Evolutionary conservation across 768 basidiomycete genomes (phyloP).

Genomic region (Tricholoma furcatifolium): DNA sequence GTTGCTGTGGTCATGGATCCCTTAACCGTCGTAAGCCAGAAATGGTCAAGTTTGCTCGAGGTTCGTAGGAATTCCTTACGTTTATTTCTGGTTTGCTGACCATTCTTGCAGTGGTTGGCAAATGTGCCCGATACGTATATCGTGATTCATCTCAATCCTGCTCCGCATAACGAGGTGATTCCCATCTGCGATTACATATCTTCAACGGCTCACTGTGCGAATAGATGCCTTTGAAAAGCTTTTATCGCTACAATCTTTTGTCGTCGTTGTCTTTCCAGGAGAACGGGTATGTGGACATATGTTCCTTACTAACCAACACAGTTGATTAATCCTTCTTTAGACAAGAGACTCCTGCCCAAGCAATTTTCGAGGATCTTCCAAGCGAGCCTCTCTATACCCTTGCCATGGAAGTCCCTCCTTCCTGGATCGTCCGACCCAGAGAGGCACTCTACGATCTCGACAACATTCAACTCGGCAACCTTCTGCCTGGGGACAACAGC

Average conservation of each 20-base stretch:
- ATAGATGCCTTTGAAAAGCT: conserved; percentile 87
- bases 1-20: conserved; percentile 82
- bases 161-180: conserved; percentile 62
- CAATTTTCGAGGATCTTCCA: conserved; percentile 73
- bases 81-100: not conserved
- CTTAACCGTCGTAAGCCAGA: conserved; percentile 79
- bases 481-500: conserved; percentile 59
- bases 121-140: conserved; percentile 64
- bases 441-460: conserved; percentile 92
- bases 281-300: conserved; percentile 54
- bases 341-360: conserved; percentile 53
- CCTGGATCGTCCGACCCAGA: conserved; percentile 92
- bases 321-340: conserved; percentile 30
- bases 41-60: conserved; percentile 78
- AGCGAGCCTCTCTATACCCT: conserved; percentile 89
- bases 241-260: conserved; percentile 79
- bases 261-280: conserved; percentile 61
- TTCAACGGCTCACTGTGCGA: not conserved
- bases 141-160: conserved; percentile 80
- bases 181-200: not conserved
- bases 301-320: not conserved
- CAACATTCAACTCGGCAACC: conserved; percentile 81
- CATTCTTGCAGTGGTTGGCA: conserved; percentile 52
- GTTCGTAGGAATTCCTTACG: conserved; percentile 35
- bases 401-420: conserved; percentile 85